These are phyloP conservation scores for Mycena sanguinolenta DNA, from an alignment of 768 basidiomycete genomes.

Conservation along the genomic window DNA sequence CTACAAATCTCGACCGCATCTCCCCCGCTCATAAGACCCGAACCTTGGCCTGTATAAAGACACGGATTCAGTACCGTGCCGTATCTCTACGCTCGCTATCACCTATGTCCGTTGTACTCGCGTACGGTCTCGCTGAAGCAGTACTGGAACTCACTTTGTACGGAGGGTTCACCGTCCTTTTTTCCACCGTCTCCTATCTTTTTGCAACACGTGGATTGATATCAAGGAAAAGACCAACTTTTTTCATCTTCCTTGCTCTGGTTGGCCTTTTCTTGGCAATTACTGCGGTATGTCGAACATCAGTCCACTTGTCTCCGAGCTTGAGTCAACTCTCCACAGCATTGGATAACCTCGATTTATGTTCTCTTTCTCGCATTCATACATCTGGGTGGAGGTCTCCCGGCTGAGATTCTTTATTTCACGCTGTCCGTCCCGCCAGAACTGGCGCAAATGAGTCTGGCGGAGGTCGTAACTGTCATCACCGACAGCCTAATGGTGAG, in stretches of 20 bases:
- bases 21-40: slow-evolving; percentile 7
- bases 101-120: slow-evolving; percentile 6
- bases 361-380: slow-evolving; percentile 4
- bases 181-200: slow-evolving; percentile 12
- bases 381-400: slow-evolving; percentile 5
- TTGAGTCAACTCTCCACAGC: background rate
- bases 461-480: slow-evolving; percentile 10
- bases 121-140: slow-evolving; percentile 8
- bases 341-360: slow-evolving; percentile 5
- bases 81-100: background rate
- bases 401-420: background rate
- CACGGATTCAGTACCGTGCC: background rate
- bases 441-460: slow-evolving; percentile 1
- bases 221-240: background rate
- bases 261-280: slow-evolving; percentile 13
- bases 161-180: slow-evolving; percentile 15
- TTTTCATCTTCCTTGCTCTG: slow-evolving; percentile 17
- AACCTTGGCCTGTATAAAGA: background rate
- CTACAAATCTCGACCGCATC: background rate
- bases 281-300: slow-evolving; percentile 7
- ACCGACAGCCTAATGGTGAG: slow-evolving; percentile 13
- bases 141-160: slow-evolving; percentile 20
- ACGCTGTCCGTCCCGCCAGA: background rate
- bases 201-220: slow-evolving; percentile 7
- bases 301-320: background rate